Evolutionary conservation across 1,284 basidiomycete species (phyloP), one percentile per base, ranked within the genome.

Genomic region (Takashimella koratensis): DNA sequence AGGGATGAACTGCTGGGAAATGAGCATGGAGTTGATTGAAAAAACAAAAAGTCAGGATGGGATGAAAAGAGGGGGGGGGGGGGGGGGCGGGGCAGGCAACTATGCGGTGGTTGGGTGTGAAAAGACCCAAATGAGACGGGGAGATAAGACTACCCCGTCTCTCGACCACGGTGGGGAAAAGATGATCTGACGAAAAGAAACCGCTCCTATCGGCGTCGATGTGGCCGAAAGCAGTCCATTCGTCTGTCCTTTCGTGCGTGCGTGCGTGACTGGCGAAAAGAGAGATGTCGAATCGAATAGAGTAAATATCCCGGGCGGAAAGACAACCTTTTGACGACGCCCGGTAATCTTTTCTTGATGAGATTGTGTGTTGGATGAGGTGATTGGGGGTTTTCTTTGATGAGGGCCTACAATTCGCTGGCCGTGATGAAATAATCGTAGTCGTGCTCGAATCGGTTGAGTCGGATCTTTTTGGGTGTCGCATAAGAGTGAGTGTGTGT

Each of bases 271-370:
- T 26, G 24, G 44, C n/a, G 44, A 26, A 16, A 42, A 3, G 12
- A 26, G 44, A 26, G 22, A 26, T 5, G n/a, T 12, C 22, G 41
- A 21, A 10, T 12, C 16, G 13, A 24, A 41, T 13, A 41, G 19
- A 26, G 19, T 21, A 20, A 27, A 21, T 24, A 27, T 16, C 56
- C 56, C 56, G 53, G 51, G 30, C 30, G 30, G 30, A 10, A 10
- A 10, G 30, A n/a, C n/a, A 10, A 10, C 21, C 42, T 57, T 48
- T 45, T 46, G 50, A 49, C 47, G 51, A 51, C 55, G 55, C 41
- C 52, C 53, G 51, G 55, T 56, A 52, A 56, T 56, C 52, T 46
- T 44, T 47, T 55, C 41, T 40, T 20, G 50, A 36, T 41, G 43
- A 50, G 47, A 51, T 52, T 47, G 46, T n/a, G 4, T 12, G 5